phyloP scores from a whole-genome alignment of 1,284 basidiomycete genomes.

The Cerioporus squamosus region DNA sequence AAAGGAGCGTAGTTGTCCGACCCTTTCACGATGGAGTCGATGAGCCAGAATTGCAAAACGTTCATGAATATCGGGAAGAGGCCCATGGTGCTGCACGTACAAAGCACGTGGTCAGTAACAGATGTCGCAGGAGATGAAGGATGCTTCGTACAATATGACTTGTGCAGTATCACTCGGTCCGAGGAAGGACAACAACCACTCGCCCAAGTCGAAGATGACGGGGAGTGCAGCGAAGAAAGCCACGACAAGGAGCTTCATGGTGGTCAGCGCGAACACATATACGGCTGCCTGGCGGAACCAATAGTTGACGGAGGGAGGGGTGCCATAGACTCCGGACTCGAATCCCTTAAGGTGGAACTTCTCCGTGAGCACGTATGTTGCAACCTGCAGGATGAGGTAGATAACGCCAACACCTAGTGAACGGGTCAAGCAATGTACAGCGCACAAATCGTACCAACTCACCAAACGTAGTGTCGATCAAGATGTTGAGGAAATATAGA shows the following conservation, averaged over 20 bases:
- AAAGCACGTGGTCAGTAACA: slow-evolving; percentile 4
- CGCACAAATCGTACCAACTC: slow-evolving; percentile 27
- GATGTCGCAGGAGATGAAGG: not conserved
- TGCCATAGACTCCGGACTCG: slow-evolving; percentile 87
- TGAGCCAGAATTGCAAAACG: slow-evolving; percentile 86
- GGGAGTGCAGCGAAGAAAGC: slow-evolving; percentile 75
- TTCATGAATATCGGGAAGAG: slow-evolving; percentile 95
- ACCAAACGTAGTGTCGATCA: slow-evolving; percentile 95
- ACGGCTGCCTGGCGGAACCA: slow-evolving; percentile 88
- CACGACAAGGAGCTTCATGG: slow-evolving; percentile 93
- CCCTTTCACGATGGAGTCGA: slow-evolving; percentile 86
- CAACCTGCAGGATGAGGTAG: slow-evolving; percentile 75
- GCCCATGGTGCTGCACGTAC: slow-evolving; percentile 75
- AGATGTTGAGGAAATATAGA: slow-evolving; percentile 92
- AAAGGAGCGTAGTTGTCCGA: slow-evolving; percentile 43
- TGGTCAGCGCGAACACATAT: slow-evolving; percentile 81
- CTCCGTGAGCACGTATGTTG: slow-evolving; percentile 72
- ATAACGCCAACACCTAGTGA: slow-evolving; percentile 81
- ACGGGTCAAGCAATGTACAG: too few relatives aligned
- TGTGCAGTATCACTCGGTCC: slow-evolving; percentile 69
- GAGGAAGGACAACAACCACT: slow-evolving; percentile 86
- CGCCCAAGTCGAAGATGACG: slow-evolving; percentile 73
- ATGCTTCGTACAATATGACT: slow-evolving; percentile 75
- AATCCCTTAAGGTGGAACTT: slow-evolving; percentile 76
- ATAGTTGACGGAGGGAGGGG: slow-evolving; percentile 70